These are phyloP conservation scores for Skeletonema tropicum DNA, from an alignment of 108 stramenopile genomes.

Conservation along the genomic window DNA sequence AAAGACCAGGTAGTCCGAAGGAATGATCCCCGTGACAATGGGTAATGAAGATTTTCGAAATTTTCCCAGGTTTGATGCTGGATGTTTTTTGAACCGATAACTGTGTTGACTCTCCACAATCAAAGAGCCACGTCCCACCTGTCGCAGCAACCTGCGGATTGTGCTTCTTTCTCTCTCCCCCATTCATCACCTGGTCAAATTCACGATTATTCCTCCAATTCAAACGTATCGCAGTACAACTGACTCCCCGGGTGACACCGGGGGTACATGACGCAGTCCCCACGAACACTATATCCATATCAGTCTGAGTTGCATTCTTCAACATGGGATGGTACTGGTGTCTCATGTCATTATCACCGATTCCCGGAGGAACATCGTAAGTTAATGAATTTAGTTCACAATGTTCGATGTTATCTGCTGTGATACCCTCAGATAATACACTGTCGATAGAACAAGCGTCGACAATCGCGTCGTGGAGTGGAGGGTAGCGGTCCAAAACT, in stretches of 20 bases:
- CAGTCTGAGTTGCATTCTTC: conserved; percentile 41
- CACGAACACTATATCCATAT: conserved; percentile 90
- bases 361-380: conserved; percentile 16
- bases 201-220: conserved; percentile 51
- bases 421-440: conserved; percentile 2
- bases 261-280: conserved; percentile 95
- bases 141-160: conserved; percentile 3
- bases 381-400: conserved; percentile 13
- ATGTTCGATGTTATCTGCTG: conserved; percentile 15
- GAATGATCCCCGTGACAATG: conserved; percentile 87
- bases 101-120: conserved; percentile 95
- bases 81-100: conserved; percentile 74
- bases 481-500: conserved; percentile 62
- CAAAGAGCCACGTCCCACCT: conserved; percentile 93
- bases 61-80: conserved; percentile 74
- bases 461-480: conserved; percentile 49
- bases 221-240: conserved; percentile 83
- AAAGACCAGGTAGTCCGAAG: conserved; percentile 92
- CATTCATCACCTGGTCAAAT: neutral
- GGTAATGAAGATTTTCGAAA: conserved; percentile 92
- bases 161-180: neutral
- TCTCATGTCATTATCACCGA: conserved; percentile 63
- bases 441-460: conserved; percentile 9
- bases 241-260: conserved; percentile 83
- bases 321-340: conserved; percentile 74